These are phyloP conservation scores for Metschnikowia dekortorum DNA, from an alignment of 805 yeast species.

Conservation along the genomic window DNA sequence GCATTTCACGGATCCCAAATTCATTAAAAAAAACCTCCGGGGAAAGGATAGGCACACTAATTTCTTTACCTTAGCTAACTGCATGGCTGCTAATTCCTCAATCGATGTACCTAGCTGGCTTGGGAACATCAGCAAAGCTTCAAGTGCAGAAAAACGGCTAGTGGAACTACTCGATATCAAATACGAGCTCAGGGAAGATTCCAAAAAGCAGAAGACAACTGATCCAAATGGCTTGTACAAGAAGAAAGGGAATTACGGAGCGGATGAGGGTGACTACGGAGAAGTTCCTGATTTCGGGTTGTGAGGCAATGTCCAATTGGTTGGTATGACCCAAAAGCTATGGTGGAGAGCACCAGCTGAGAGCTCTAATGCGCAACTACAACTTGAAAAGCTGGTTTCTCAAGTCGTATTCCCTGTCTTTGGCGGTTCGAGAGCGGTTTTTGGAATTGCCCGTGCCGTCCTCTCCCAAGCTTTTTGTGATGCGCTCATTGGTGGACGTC, in stretches of 20 bases:
- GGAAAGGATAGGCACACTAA: slow-evolving; percentile 19
- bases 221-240: slow-evolving; percentile 1
- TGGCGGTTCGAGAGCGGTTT: slow-evolving; percentile 38
- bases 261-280: slow-evolving; percentile 23
- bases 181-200: slow-evolving; percentile 20
- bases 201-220: slow-evolving; percentile 13
- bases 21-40: slow-evolving; percentile 18
- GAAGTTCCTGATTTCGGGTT: slow-evolving; percentile 24
- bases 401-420: slow-evolving; percentile 40
- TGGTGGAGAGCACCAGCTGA: not conserved
- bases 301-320: slow-evolving; percentile 1
- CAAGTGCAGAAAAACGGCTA: slow-evolving; percentile 18
- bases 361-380: slow-evolving; percentile 4
- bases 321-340: too few species aligned
- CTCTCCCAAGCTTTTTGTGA: slow-evolving; percentile 33
- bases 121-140: slow-evolving; percentile 3
- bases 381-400: slow-evolving; percentile 36
- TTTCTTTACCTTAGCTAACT: slow-evolving; percentile 29
- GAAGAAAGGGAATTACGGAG: slow-evolving; percentile 21
- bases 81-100: slow-evolving; percentile 19
- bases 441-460: slow-evolving; percentile 36
- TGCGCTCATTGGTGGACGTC: slow-evolving; percentile 26
- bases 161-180: slow-evolving; percentile 19
- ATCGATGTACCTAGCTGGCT: slow-evolving; percentile 17
- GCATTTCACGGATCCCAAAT: slow-evolving; percentile 10